phyloP scores from a whole-genome alignment of 768 basidiomycete genomes.

The Mycena venus region DNA sequence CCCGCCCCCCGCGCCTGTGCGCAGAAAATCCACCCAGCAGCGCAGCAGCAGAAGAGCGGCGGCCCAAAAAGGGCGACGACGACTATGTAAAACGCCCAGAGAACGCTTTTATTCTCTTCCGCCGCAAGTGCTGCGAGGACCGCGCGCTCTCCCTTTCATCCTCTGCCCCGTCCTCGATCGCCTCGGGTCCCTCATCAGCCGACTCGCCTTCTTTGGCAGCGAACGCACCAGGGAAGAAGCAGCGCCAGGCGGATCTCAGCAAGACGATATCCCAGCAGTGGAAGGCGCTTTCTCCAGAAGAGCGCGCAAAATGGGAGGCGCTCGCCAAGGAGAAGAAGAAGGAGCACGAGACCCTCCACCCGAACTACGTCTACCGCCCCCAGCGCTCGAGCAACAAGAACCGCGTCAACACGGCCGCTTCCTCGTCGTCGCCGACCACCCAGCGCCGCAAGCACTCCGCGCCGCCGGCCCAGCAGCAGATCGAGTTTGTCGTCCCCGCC shows the following conservation, averaged over 20 bases:
- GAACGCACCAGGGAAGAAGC: conserved; percentile 65
- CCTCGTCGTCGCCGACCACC: not conserved
- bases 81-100: conserved; percentile 80
- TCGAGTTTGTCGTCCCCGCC: conserved; percentile 29
- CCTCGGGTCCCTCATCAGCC: conserved; percentile 11
- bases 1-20: not conserved
- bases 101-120: conserved; percentile 89
- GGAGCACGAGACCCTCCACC: conserved; percentile 82
- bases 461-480: not conserved
- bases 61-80: conserved; percentile 81
- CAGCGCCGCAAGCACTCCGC: conserved; percentile 3
- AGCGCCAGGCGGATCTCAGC: conserved; percentile 83
- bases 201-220: conserved; percentile 24
- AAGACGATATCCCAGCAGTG: conserved; percentile 88
- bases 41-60: conserved; percentile 52
- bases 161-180: conserved; percentile 21
- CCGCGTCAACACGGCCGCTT: conserved; percentile 34
- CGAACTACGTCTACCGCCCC: conserved; percentile 84
- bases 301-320: conserved; percentile 81
- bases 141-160: conserved; percentile 43
- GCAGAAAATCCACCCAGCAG: conserved; percentile 6
- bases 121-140: conserved; percentile 83
- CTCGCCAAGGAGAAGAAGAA: conserved; percentile 84
- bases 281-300: conserved; percentile 76
- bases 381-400: conserved; percentile 64